phyloP scores from a whole-genome alignment of 2,329 filamentous ascomycete species.

The Ceratocystis ficicola region DNA sequence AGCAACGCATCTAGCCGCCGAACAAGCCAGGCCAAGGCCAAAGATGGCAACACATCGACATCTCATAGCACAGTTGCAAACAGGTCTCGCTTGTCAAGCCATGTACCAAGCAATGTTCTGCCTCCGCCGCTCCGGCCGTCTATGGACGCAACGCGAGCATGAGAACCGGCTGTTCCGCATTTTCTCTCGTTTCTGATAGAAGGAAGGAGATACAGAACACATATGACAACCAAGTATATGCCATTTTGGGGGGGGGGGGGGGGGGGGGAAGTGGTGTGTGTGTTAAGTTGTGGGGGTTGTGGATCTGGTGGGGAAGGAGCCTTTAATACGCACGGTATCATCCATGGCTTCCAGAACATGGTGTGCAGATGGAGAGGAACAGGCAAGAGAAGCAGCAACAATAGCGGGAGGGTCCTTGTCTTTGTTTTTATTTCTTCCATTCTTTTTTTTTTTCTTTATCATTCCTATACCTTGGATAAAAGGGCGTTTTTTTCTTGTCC shows the following conservation, averaged over 20 bases:
- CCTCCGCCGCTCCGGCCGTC: conserved; percentile 18
- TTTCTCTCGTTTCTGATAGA: background rate
- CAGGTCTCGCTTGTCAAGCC: conserved; percentile 12
- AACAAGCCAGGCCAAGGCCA: conserved; percentile 16
- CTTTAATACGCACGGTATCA: background rate
- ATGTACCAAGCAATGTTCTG: conserved; percentile 12
- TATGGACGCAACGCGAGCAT: conserved; percentile 19
- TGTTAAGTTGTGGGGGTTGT: too few relatives aligned
- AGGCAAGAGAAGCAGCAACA: background rate
- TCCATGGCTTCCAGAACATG: conserved; percentile 15
- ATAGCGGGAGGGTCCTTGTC: background rate
- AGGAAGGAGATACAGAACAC: background rate
- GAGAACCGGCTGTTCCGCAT: background rate
- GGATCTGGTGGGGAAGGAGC: too few relatives aligned
- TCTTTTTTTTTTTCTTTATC: conserved; percentile 7
- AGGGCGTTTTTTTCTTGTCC: conserved; percentile 13
- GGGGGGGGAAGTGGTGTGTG: too few relatives aligned
- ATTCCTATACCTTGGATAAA: conserved; percentile 19
- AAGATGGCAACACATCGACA: conserved; percentile 2
- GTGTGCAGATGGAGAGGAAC: background rate
- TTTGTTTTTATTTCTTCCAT: conserved; percentile 14
- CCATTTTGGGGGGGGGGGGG: too few relatives aligned
- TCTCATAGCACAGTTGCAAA: background rate
- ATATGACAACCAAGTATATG: background rate
- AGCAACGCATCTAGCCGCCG: conserved; percentile 2